These are phyloP conservation scores for Carallia brachiata DNA, from an alignment of 345 rosid species.

Conservation along the genomic window DNA sequence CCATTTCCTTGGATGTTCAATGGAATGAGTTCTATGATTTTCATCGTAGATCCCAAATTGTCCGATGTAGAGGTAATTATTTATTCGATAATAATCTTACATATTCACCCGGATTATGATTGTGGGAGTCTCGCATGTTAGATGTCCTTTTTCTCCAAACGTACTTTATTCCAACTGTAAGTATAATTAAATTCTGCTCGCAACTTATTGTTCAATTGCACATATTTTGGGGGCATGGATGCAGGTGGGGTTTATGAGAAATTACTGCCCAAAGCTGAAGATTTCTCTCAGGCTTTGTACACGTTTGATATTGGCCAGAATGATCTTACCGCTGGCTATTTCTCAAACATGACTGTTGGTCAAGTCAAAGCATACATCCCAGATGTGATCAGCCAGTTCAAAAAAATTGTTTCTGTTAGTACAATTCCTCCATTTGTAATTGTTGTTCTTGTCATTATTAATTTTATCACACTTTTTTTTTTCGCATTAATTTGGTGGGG, in stretches of 20 bases:
- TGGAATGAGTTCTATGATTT: conserved; percentile 52
- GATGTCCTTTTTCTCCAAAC: too few species aligned
- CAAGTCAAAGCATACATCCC: conserved; percentile 48
- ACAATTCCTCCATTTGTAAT: neutral
- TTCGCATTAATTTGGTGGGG: neutral
- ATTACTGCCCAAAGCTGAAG: conserved; percentile 43
- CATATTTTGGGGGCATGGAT: neutral
- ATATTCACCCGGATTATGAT: too few species aligned
- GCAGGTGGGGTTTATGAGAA: conserved; percentile 41
- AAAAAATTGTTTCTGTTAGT: conserved; percentile 37
- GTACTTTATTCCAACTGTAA: too few species aligned
- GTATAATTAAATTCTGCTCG: too few species aligned
- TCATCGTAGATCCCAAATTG: conserved; percentile 53
- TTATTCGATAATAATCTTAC: neutral
- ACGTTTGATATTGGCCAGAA: conserved; percentile 78
- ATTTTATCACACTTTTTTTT: neutral
- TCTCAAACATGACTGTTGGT: conserved; percentile 41
- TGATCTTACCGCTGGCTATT: conserved; percentile 61
- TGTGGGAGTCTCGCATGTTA: too few species aligned
- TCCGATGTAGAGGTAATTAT: conserved; percentile 42
- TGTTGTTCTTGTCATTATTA: neutral
- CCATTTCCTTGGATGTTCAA: conserved; percentile 75
- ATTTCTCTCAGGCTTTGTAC: conserved; percentile 50
- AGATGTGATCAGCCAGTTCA: conserved; percentile 45
- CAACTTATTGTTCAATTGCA: too few species aligned